phyloP scores from a whole-genome alignment of 352 stramenopile genomes.

The Paralagenidium karlingii region DNA sequence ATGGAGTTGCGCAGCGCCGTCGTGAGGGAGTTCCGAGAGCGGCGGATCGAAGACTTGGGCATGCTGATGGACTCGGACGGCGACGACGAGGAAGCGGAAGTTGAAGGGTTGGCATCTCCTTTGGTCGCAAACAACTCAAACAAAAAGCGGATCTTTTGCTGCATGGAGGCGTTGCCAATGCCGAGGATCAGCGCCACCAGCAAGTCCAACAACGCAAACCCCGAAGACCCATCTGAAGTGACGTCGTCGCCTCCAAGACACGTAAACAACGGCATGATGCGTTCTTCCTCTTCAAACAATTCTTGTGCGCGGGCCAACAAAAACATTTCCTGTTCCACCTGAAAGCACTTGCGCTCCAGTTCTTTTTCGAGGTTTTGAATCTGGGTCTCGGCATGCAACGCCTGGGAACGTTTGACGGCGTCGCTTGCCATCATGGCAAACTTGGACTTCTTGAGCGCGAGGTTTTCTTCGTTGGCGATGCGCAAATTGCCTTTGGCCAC shows the following conservation, averaged over 20 bases:
- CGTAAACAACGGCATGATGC: constrained; percentile 51
- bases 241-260: constrained; percentile 14
- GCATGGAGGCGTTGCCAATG: constrained; percentile 20
- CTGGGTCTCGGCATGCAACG: constrained; percentile 64
- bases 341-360: constrained; percentile 25
- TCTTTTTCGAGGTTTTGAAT: constrained; percentile 48
- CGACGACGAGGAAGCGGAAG: constrained; percentile 11
- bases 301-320: constrained; percentile 46
- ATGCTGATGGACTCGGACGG: constrained; percentile 7
- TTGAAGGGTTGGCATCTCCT: constrained; percentile 5
- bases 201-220: constrained; percentile 24
- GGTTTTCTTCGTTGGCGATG: constrained; percentile 52
- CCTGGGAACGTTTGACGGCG: constrained; percentile 38
- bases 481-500: constrained; percentile 25
- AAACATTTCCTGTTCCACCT: constrained; percentile 66
- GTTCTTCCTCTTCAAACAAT: constrained; percentile 35
- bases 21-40: constrained; percentile 1
- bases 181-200: constrained; percentile 39
- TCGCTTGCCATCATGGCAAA: too few relatives aligned
- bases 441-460: constrained; percentile 36
- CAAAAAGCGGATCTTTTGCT: constrained; percentile 59
- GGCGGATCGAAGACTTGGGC: constrained; percentile 1
- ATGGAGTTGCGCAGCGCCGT: neutral
- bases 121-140: constrained; percentile 44
- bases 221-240: neutral